phyloP scores from a whole-genome alignment of 495 filamentous ascomycete genomes.

The Aspergillus carlsbadensis region DNA sequence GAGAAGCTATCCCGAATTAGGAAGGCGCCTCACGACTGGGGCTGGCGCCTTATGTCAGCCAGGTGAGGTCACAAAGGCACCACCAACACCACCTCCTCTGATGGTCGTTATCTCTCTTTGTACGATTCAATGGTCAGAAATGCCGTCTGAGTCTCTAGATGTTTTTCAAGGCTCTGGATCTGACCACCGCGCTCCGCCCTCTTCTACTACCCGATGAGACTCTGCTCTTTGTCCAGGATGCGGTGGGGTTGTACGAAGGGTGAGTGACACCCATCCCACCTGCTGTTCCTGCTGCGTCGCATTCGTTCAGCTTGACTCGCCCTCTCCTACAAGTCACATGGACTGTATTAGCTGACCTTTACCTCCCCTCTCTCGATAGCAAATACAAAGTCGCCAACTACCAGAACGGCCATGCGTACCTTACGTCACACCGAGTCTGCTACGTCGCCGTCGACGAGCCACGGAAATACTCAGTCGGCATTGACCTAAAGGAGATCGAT shows the following conservation, averaged over 20 bases:
- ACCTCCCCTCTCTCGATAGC: slow-evolving; percentile 39
- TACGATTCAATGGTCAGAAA: slow-evolving; percentile 27
- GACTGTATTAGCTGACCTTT: slow-evolving; percentile 12
- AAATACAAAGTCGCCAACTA: slow-evolving; percentile 94
- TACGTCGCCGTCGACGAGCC: slow-evolving; percentile 92
- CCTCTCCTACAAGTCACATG: not conserved
- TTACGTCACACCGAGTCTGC: slow-evolving; percentile 92
- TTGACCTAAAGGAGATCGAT: slow-evolving; percentile 90
- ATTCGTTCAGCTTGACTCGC: not conserved
- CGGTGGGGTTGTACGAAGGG: slow-evolving; percentile 97
- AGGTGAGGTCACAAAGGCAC: not conserved
- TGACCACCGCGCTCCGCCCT: slow-evolving; percentile 93
- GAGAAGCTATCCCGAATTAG: slow-evolving; percentile 5
- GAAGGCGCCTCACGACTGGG: not conserved
- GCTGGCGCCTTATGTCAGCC: slow-evolving; percentile 13
- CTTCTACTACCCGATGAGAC: slow-evolving; percentile 85
- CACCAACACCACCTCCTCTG: not conserved
- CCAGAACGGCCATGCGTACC: slow-evolving; percentile 92
- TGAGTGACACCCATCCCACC: slow-evolving; percentile 45
- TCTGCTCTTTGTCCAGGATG: slow-evolving; percentile 93
- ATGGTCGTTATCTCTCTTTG: not conserved
- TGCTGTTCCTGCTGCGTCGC: slow-evolving; percentile 1
- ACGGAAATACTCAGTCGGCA: slow-evolving; percentile 76
- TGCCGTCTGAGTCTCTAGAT: slow-evolving; percentile 62
- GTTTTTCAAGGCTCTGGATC: slow-evolving; percentile 91